Conservation (phyloP, 2,329 filamentous ascomycete species). For the Colletotrichum brevisporum region DNA sequence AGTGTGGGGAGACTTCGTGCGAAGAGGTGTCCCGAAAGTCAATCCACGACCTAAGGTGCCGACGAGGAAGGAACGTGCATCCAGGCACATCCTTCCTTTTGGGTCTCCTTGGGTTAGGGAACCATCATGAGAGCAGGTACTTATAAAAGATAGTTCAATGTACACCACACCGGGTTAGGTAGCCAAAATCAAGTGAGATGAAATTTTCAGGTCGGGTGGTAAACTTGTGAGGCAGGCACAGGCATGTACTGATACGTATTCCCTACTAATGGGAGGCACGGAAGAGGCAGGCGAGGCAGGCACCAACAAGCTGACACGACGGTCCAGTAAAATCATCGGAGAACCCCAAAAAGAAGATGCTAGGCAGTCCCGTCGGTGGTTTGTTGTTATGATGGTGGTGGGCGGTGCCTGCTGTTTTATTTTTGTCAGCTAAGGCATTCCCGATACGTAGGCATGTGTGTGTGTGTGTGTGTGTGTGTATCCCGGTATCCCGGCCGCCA, state of each 20-base stretch:
- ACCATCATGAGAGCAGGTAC: neutral
- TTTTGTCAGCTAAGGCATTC: constrained; percentile 37
- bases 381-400: constrained; percentile 1
- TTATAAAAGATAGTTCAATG: too few relatives aligned
- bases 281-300: constrained; percentile 22
- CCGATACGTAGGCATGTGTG: neutral
- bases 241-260: too few relatives aligned
- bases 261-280: too few relatives aligned
- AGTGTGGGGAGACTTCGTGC: constrained; percentile 29
- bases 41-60: constrained; percentile 14
- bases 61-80: constrained; percentile 22
- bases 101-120: constrained; percentile 9
- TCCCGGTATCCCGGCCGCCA: neutral
- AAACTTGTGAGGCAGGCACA: constrained; percentile 1
- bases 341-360: constrained; percentile 20
- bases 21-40: constrained; percentile 19
- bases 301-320: constrained; percentile 9
- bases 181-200: too few relatives aligned
- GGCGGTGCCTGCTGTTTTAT: constrained; percentile 31
- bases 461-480: too few relatives aligned
- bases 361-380: neutral
- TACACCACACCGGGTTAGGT: too few relatives aligned
- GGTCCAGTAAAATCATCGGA: constrained; percentile 18
- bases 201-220: neutral
- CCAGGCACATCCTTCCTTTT: constrained; percentile 15